Base-by-base conservation (phyloP, 2,329 filamentous ascomycete genomes). In the Tolypocladium tropicale region DNA sequence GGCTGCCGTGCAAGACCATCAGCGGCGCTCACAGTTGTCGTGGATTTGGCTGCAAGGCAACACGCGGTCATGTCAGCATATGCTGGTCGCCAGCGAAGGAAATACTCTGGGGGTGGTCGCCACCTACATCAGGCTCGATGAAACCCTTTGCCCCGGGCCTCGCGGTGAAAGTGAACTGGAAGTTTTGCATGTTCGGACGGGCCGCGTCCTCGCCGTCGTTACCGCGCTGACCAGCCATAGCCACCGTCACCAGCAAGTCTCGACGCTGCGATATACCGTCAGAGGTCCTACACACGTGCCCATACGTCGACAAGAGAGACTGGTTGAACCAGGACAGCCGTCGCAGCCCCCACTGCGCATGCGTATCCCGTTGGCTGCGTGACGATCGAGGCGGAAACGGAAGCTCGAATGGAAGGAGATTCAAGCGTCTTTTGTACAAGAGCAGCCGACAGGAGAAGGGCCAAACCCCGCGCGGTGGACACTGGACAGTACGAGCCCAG, bases 111-210 rank as follows among this genome's bases (percentile, higher is more conserved):
- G 57, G 4, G 30, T 49, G 25, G 18, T 16, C 12, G n/a, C 18
- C 36, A 66, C 68, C 50, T 58, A 70, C 68, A 59, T 70, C 68
- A 25, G 68, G 63, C 43, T 70, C 68, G 23, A 70, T 68, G 34
- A 64, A 68, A 53, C 64, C 68, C 12, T 62, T 65, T n/a, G 59
- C 57, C 14, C 57, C 60, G 12, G 66, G 65, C 16, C 64, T 61
- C 51, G 61, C 62, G 41, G 60, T 63, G 56, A 73, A 73, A 6
- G 70, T 72, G 50, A 73, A 73, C 25, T 66, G 64, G 46, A 66
- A 70, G n/a, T 53, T 39, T 18, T 56, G 53, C 21, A 56, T 14
- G 6, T 25, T 21, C 18, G 32, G 21, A 28, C 25, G 25, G 21
- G 18, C 43, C 34, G 12, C 28, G n/a, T n/a, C 25, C 34, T 21